Evolutionary conservation across 768 basidiomycete species (phyloP).

Genomic region (Russula ochroleuca): DNA sequence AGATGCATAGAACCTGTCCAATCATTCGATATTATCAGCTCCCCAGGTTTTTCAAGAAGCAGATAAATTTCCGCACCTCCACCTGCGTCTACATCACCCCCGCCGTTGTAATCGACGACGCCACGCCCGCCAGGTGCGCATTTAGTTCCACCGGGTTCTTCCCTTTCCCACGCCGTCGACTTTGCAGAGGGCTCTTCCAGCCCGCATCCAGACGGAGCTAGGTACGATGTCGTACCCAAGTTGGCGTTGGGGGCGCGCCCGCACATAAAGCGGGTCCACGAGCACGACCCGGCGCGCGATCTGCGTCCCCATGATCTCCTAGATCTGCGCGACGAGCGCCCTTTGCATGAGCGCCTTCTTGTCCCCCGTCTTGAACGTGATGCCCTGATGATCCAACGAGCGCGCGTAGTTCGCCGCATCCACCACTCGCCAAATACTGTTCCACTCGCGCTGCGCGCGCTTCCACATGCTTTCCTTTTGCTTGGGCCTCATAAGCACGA

Average conservation of each 20-base stretch:
- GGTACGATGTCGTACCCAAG: too few species aligned
- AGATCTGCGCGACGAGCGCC: slow-evolving; percentile 79
- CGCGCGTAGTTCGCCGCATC: slow-evolving; percentile 92
- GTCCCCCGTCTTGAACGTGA: slow-evolving; percentile 85
- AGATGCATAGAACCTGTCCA: slow-evolving; percentile 63
- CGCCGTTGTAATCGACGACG: not conserved
- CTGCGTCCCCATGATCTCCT: slow-evolving; percentile 78
- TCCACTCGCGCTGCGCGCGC: slow-evolving; percentile 95
- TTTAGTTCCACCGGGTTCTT: slow-evolving; percentile 8
- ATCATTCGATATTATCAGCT: not conserved
- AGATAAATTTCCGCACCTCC: slow-evolving; percentile 50
- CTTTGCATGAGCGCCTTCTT: slow-evolving; percentile 79
- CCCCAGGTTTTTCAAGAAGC: not conserved
- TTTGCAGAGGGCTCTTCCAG: slow-evolving; percentile 52
- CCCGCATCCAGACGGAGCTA: slow-evolving; percentile 61
- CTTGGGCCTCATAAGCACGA: slow-evolving; percentile 84
- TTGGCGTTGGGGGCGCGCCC: slow-evolving; percentile 59
- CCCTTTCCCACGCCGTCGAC: slow-evolving; percentile 8
- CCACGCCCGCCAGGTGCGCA: slow-evolving; percentile 6
- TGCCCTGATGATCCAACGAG: slow-evolving; percentile 89
- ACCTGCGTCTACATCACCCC: slow-evolving; percentile 1
- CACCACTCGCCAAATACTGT: slow-evolving; percentile 96
- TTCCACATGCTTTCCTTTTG: slow-evolving; percentile 99
- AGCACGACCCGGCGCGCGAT: slow-evolving; percentile 64
- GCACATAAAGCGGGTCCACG: slow-evolving; percentile 47